phyloP scores from a whole-genome alignment of 768 basidiomycete species.

The Lentinula boryana region DNA sequence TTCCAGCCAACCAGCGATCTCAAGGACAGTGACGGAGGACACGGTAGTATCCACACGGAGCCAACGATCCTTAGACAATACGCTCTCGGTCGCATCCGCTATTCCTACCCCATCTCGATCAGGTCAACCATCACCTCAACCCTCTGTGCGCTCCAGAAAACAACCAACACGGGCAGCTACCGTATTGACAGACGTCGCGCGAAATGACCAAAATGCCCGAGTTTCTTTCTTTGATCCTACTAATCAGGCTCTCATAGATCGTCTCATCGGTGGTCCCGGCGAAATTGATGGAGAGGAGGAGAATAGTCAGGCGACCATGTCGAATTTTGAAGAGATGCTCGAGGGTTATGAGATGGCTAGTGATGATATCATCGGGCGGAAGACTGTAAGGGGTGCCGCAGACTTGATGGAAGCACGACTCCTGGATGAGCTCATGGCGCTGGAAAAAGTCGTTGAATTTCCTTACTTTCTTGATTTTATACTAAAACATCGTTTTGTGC shows the following conservation, averaged over 20 bases:
- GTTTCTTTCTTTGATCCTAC: constrained; percentile 80
- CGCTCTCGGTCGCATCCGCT: constrained; percentile 15
- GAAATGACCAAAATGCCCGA: constrained; percentile 62
- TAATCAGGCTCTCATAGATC: constrained; percentile 69
- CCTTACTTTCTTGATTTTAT: not conserved
- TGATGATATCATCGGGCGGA: constrained; percentile 65
- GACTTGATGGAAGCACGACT: constrained; percentile 90
- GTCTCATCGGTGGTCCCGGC: constrained; percentile 50
- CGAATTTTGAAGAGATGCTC: constrained; percentile 96
- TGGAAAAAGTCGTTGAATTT: constrained; percentile 70
- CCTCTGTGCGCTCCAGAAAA: constrained; percentile 16
- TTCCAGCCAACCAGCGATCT: not conserved
- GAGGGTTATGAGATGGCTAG: constrained; percentile 98
- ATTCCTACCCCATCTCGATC: constrained; percentile 15
- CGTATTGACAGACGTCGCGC: constrained; percentile 26
- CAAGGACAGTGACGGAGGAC: constrained; percentile 2
- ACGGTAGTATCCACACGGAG: constrained; percentile 4
- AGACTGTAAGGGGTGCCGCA: constrained; percentile 64
- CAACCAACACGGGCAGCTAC: constrained; percentile 21
- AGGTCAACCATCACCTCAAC: constrained; percentile 7
- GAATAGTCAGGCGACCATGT: constrained; percentile 72
- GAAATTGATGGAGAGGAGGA: constrained; percentile 65
- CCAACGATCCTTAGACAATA: constrained; percentile 11
- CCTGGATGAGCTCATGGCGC: constrained; percentile 82
- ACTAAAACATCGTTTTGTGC: constrained; percentile 7